Conservation (phyloP, 2,329 filamentous ascomycete species). For the Chrysoporthe cubensis region DNA sequence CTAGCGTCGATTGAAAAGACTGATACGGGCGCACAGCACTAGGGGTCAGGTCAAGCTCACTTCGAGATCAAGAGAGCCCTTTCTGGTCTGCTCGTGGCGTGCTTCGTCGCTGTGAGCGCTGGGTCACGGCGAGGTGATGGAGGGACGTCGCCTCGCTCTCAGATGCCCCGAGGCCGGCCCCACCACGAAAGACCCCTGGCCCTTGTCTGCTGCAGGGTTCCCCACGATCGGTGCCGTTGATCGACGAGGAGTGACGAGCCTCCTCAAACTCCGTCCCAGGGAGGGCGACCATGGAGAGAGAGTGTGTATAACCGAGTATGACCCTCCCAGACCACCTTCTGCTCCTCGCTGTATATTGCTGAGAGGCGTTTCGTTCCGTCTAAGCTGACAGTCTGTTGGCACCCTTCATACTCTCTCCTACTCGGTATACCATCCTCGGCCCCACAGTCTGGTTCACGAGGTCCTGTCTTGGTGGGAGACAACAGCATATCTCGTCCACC, state of each 20-base stretch:
- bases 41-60: no score
- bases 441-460: not conserved
- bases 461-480: not conserved
- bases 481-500: not conserved
- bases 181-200: not conserved
- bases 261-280: not conserved
- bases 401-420: not conserved
- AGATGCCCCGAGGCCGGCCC: constrained; percentile 1
- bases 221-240: constrained; percentile 6
- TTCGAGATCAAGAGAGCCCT: no score
- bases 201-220: constrained; percentile 1
- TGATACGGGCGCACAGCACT: no score
- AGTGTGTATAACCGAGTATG: not conserved
- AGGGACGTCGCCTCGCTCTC: not conserved
- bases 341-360: not conserved
- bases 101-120: no score
- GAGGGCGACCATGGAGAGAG: not conserved
- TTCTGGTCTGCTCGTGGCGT: not conserved
- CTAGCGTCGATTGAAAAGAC: no score
- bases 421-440: not conserved
- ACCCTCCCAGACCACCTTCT: not conserved
- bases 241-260: not conserved
- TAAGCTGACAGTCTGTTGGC: not conserved
- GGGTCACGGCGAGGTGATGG: not conserved
- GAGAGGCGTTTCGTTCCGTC: not conserved